phyloP scores from a whole-genome alignment of 1,284 basidiomycete species.

The Agaricales sp. region DNA sequence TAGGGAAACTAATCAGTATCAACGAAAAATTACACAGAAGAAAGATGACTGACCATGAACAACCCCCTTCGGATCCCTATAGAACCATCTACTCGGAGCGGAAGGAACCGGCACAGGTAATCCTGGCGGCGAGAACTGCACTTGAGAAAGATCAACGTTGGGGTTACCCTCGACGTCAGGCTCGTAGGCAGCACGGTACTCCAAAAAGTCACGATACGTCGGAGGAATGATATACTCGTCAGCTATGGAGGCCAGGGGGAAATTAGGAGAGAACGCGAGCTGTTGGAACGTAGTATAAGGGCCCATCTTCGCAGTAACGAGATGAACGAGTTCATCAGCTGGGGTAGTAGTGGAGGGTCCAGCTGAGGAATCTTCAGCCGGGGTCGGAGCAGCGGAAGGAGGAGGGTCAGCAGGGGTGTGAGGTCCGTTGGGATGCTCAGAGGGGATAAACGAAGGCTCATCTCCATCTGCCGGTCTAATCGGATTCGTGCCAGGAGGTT shows the following conservation, averaged over 20 bases:
- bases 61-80: constrained; percentile 67
- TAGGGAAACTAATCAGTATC: constrained; percentile 18
- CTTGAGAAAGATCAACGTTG: constrained; percentile 39
- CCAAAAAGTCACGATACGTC: constrained; percentile 69
- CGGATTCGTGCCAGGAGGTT: background rate
- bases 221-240: constrained; percentile 85
- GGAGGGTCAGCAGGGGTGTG: constrained; percentile 21
- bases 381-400: constrained; percentile 14
- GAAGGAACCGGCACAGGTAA: constrained; percentile 57
- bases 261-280: constrained; percentile 69
- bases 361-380: constrained; percentile 12
- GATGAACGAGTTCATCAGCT: constrained; percentile 59
- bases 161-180: constrained; percentile 29
- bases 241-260: constrained; percentile 76
- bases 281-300: constrained; percentile 87
- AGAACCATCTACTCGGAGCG: constrained; percentile 66
- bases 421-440: constrained; percentile 15
- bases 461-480: background rate
- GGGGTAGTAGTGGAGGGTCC: constrained; percentile 23
- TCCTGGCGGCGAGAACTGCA: constrained; percentile 69
- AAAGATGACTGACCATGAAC: constrained; percentile 50
- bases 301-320: constrained; percentile 60
- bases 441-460: constrained; percentile 12
- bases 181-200: constrained; percentile 55
- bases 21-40: constrained; percentile 5